Percentiles rank a stretch among this genome's conserved stretches.
phyloP scores from a whole-genome alignment of 2,329 filamentous ascomycete species.

The Colletotrichum chrysophilum region DNA sequence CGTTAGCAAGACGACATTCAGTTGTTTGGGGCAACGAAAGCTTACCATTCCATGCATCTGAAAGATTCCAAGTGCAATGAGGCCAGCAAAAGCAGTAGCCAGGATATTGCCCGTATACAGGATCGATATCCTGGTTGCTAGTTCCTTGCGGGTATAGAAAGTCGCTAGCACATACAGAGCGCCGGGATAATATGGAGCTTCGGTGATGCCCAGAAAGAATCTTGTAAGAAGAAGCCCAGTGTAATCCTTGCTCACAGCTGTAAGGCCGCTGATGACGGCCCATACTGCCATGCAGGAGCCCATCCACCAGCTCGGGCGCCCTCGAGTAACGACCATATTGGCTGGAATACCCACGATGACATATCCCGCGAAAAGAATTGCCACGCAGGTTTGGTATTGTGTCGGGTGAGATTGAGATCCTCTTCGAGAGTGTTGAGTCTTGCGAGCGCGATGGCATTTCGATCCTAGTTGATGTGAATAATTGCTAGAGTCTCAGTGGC shows the following conservation, averaged over 20 bases:
- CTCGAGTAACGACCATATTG: constrained; percentile 20
- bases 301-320: constrained; percentile 16
- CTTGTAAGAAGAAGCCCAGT: constrained; percentile 28
- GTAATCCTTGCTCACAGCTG: constrained; percentile 30
- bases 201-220: constrained; percentile 31
- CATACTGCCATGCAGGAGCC: constrained; percentile 23
- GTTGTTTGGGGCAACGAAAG: fast-evolving
- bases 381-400: constrained; percentile 12
- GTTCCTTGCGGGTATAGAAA: constrained; percentile 35
- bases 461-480: constrained; percentile 28
- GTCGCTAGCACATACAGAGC: constrained; percentile 31
- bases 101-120: constrained; percentile 31
- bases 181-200: constrained; percentile 34
- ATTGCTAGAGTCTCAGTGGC: fast-evolving
- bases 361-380: constrained; percentile 26
- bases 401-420: constrained; percentile 50
- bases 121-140: constrained; percentile 30
- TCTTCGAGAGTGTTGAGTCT: constrained; percentile 57
- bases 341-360: constrained; percentile 32
- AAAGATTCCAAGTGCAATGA: constrained; percentile 29
- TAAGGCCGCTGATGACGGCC: constrained; percentile 31
- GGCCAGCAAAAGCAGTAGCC: constrained; percentile 30
- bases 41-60: constrained; percentile 31
- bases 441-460: constrained; percentile 63
- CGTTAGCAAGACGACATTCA: fast-evolving